These are phyloP conservation scores for Ligustrum vulgare DNA, from an alignment of 257 asterid genomes.

Conservation along the genomic window DNA sequence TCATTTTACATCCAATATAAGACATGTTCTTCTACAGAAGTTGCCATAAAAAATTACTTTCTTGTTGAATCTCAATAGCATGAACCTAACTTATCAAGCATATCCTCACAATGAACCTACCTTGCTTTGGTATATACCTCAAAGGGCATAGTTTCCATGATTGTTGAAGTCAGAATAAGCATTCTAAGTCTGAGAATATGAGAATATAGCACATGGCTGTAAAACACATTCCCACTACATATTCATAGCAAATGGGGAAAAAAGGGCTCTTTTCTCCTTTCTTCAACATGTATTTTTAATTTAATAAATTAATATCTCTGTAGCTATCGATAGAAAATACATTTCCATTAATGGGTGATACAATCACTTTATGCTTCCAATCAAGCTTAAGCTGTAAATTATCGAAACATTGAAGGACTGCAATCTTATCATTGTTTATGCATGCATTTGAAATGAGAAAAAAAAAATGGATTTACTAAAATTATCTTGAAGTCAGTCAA, in stretches of 20 bases:
- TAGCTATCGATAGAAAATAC: background rate
- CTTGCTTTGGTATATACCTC: background rate
- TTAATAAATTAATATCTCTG: background rate
- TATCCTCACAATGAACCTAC: background rate
- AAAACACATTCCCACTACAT: background rate
- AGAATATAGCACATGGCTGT: background rate
- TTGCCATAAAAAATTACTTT: too few relatives aligned
- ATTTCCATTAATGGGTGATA: background rate
- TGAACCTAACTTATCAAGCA: too few relatives aligned
- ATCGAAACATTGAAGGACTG: background rate
- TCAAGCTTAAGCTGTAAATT: background rate
- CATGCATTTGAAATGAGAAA: background rate
- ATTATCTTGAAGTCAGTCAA: constrained; percentile 73
- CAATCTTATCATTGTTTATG: background rate
- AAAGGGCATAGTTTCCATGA: background rate
- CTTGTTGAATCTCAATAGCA: too few relatives aligned
- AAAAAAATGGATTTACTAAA: background rate
- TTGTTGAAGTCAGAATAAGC: background rate
- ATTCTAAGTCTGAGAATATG: background rate
- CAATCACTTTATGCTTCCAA: background rate
- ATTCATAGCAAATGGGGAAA: background rate
- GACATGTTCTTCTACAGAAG: too few relatives aligned
- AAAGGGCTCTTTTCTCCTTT: background rate
- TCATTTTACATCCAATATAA: too few relatives aligned
- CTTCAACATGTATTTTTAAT: background rate